Base-by-base conservation (phyloP, 306 rosid species). In the Cicer pinnatifidum region DNA sequence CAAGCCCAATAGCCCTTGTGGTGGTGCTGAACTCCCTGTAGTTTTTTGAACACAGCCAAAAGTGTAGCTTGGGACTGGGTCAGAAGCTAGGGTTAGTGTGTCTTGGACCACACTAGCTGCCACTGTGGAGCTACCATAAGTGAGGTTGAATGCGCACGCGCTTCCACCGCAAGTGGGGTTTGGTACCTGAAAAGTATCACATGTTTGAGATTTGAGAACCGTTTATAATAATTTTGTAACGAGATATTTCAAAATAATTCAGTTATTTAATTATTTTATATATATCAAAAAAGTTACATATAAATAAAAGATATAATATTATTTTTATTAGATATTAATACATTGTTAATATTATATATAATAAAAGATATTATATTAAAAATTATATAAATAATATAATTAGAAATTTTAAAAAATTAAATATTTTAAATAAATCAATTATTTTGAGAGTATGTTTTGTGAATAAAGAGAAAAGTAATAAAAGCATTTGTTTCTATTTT, bases 1-100 rank as follows among this genome's bases (percentile, higher is more conserved):
- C 46, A 95, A 69, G 57, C 99, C 99, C 79, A 95, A 83, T 1
- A 95, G 77, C 0, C 99, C 99, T 33, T 95, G 99, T 1, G 78
- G 88, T 0, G 99, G 99, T 0, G 83, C 71, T 0, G 99, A 90
- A 58, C 12, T 76, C 17, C 99, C 97, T 0, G 96, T 87, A 19
- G 89, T 45, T 53, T 86, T 88, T 3, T 77, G 81, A 60, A 95
- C 83, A 84, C 97, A 91, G 10, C 99, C 99, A 13, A 95, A 91
- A 57, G 96, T 82, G 88, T 88, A 91, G 72, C 16, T 50, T 0
- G 89, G 89, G 20, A 95, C 52, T 0, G 82, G 75, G 82, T 91
- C 97, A 11, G 77, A 73, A n/a, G 99, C 93, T 4, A 95, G 82
- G 28, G 82, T 86, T 54, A 95, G 8, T n/a, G 83, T 87, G 80